A percentile compares a stretch with the other conserved stretches of the same genome.
Evolutionary conservation across 2,329 filamentous ascomycete species (phyloP).

Genomic region (Cyphellophora europaea): DNA sequence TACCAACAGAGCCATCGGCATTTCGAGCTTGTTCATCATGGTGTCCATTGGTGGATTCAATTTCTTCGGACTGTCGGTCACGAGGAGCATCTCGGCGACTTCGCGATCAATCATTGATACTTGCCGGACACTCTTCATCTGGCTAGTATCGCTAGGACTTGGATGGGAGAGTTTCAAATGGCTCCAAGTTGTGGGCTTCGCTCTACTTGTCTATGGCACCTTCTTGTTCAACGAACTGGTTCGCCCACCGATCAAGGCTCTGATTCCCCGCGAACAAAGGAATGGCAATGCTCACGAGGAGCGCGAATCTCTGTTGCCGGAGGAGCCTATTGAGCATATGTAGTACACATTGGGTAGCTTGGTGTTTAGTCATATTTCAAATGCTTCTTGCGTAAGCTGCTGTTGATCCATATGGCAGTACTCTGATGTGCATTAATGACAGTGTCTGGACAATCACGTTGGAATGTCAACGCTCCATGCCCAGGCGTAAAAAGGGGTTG

Average conservation of each 20-base stretch:
- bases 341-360: neutral
- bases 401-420: too few species aligned
- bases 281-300: slow-evolving; percentile 38
- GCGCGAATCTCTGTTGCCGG: slow-evolving; percentile 50
- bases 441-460: too few species aligned
- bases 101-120: slow-evolving; percentile 95
- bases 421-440: too few species aligned
- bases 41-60: slow-evolving; percentile 98
- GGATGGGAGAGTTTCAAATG: slow-evolving; percentile 98
- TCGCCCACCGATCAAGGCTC: slow-evolving; percentile 65
- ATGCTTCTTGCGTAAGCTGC: too few species aligned
- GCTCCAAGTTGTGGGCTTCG: slow-evolving; percentile 86
- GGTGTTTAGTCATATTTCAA: too few species aligned
- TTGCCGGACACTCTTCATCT: slow-evolving; percentile 94
- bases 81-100: slow-evolving; percentile 79
- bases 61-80: slow-evolving; percentile 94
- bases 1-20: slow-evolving; percentile 57
- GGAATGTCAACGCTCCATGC: too few species aligned
- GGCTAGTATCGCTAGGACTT: slow-evolving; percentile 84
- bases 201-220: slow-evolving; percentile 85
- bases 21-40: slow-evolving; percentile 87
- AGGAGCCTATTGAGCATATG: slow-evolving; percentile 71
- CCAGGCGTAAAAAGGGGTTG: too few species aligned
- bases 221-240: slow-evolving; percentile 94
- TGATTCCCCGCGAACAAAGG: slow-evolving; percentile 41